Conservation (phyloP, 106 monocot species). For the Cymbidium sinense region DNA sequence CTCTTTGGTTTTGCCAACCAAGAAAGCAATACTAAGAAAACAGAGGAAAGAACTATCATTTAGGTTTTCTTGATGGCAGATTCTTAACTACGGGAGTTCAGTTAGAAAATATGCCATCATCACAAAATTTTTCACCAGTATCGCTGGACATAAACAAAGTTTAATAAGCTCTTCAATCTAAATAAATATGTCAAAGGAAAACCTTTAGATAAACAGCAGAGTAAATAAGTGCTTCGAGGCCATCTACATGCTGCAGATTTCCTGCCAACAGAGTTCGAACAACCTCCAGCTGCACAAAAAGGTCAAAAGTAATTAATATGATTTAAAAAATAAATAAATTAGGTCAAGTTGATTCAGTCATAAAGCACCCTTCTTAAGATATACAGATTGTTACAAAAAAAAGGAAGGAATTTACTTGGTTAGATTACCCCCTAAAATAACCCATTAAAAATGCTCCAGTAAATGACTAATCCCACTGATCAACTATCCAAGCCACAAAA, state of each 20-base stretch:
- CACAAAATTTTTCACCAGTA: background rate
- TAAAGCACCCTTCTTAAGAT: background rate
- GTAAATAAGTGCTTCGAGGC: slow-evolving; percentile 60
- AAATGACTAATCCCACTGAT: background rate
- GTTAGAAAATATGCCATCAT: background rate
- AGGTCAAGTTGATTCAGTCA: background rate
- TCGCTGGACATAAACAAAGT: background rate
- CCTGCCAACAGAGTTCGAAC: slow-evolving; percentile 44
- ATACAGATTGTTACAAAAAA: background rate
- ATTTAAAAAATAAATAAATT: background rate
- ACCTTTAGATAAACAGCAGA: slow-evolving; percentile 89
- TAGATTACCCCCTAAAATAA: background rate
- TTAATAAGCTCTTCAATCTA: background rate
- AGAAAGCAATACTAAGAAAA: background rate
- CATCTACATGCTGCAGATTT: slow-evolving; percentile 11
- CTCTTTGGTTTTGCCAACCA: background rate
- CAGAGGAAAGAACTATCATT: background rate
- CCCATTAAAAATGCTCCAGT: background rate
- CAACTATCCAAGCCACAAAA: no score
- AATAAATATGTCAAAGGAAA: background rate
- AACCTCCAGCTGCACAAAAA: slow-evolving; percentile 68
- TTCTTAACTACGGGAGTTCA: background rate
- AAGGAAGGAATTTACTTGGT: background rate
- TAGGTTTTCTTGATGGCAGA: background rate
- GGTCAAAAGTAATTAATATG: background rate